Base-by-base conservation (phyloP, 2,329 filamentous ascomycete genomes). In the Chalara sp. region DNA sequence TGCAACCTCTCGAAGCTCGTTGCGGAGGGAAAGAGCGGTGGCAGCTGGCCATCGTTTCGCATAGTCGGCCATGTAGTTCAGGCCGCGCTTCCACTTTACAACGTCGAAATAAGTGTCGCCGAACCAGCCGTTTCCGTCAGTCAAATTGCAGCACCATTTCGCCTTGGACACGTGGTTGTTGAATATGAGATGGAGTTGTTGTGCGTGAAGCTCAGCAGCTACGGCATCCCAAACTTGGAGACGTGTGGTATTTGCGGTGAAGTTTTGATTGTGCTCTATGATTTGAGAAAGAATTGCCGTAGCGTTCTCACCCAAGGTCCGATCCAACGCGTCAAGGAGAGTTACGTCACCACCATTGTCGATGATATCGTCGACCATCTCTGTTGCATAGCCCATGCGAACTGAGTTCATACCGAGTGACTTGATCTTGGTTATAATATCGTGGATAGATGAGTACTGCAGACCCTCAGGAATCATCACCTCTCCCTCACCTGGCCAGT, bases 401-500 rank as follows among this genome's bases (percentile, higher is more conserved):
- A 84, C 75, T 1, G 77, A 75, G 58, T 84, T 84, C 70, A 84
- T 78, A 12, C 79, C 80, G 0, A 82, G 61, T 51, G 72, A 73
- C 59, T 80, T 81, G 59, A 61, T 72, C 65, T 75, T 75, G 5
- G 72, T 64, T 0, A 83, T 73, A 37, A 84, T 76, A 8, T 65
- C 67, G 40, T 70, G 67, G 46, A 84, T 70, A 0, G 80, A 83
- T 35, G 75, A 74, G 63, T 81, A 81, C 61, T 82, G 79, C 3
- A 84, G 70, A 3, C 81, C 81, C 56, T 84, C 81, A 0, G 80
- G 81, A 0, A 84, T 71, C 80, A 84, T 84, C n/a, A 76, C 72
- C 43, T 82, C 79, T 43, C 72, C 73, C 12, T 77, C 74, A 0
- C 79, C 81, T 0, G 80, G 78, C 80, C 80, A 84, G 57, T 84